These are phyloP conservation scores for Pseudopyrenochaeta lycopersici DNA, from an alignment of 2,329 filamentous ascomycete genomes.

Conservation along the genomic window DNA sequence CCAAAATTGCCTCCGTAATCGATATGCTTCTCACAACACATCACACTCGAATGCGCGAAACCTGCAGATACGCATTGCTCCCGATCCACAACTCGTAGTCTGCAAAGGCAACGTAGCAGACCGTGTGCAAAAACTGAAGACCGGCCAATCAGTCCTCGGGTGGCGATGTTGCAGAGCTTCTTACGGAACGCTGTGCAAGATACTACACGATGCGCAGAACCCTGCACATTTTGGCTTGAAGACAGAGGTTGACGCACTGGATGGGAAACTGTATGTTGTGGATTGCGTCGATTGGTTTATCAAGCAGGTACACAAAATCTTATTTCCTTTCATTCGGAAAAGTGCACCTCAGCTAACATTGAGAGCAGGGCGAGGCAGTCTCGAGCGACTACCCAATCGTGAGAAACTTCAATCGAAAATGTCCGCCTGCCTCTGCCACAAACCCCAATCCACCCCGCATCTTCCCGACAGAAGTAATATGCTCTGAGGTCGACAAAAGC, in stretches of 20 bases:
- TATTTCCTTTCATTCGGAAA: background rate
- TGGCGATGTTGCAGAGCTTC: slow-evolving; percentile 48
- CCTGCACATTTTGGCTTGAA: slow-evolving; percentile 31
- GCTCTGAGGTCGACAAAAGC: slow-evolving; percentile 23
- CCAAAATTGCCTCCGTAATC: slow-evolving; percentile 41
- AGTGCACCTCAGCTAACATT: background rate
- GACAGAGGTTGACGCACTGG: slow-evolving; percentile 35
- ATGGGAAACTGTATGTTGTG: slow-evolving; percentile 47
- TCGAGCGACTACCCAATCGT: slow-evolving; percentile 28
- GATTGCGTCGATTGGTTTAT: slow-evolving; percentile 50
- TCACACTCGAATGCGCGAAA: slow-evolving; percentile 24
- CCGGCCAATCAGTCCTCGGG: slow-evolving; percentile 53
- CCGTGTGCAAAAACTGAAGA: slow-evolving; percentile 57
- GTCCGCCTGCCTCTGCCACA: slow-evolving; percentile 20
- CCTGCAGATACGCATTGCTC: slow-evolving; percentile 44
- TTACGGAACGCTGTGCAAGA: slow-evolving; percentile 49
- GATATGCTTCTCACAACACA: slow-evolving; percentile 36
- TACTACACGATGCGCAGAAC: slow-evolving; percentile 43
- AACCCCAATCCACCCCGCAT: slow-evolving; percentile 23
- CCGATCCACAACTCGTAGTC: slow-evolving; percentile 64
- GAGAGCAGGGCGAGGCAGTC: slow-evolving; percentile 33
- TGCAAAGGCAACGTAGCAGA: slow-evolving; percentile 60
- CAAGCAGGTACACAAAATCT: too few relatives aligned
- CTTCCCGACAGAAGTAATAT: slow-evolving; percentile 31
- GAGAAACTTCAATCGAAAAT: slow-evolving; percentile 30